A percentile compares a stretch with the other conserved stretches of the same genome.
phyloP scores from a whole-genome alignment of 352 stramenopile genomes.

The Phytophthora cactorum region DNA sequence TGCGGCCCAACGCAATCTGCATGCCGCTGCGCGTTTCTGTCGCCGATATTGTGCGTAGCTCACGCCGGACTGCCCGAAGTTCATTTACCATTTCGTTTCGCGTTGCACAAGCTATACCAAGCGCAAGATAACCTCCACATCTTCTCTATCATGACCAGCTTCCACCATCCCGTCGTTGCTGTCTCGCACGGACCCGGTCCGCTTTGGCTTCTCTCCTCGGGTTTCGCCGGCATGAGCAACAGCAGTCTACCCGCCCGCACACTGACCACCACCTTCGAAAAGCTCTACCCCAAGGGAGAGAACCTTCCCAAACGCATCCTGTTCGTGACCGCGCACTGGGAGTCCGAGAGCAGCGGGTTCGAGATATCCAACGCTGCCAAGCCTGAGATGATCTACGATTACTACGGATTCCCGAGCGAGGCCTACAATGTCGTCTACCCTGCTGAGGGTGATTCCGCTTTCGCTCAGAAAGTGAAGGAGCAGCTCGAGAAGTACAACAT shows the following conservation, averaged over 20 bases:
- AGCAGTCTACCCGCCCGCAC: constrained; percentile 25
- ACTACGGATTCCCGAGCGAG: constrained; percentile 87
- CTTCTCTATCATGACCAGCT: neutral
- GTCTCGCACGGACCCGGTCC: constrained; percentile 63
- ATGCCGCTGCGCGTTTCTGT: no score
- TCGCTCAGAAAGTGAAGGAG: constrained; percentile 72
- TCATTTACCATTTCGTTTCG: no score
- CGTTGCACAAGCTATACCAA: no score
- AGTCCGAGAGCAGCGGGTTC: constrained; percentile 47
- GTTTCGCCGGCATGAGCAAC: constrained; percentile 42
- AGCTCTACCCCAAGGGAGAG: constrained; percentile 41
- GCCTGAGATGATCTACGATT: constrained; percentile 89
- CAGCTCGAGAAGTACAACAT: constrained; percentile 64
- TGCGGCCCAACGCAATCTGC: no score
- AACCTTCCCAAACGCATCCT: constrained; percentile 75
- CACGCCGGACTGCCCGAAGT: no score
- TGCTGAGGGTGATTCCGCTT: constrained; percentile 65
- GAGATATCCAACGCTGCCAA: constrained; percentile 60
- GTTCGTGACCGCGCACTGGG: constrained; percentile 88
- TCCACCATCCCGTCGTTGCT: constrained; percentile 44
- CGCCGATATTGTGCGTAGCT: no score
- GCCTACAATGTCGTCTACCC: constrained; percentile 89
- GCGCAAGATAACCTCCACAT: no score
- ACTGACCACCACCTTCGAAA: constrained; percentile 40
- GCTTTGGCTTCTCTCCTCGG: constrained; percentile 50